phyloP scores from a whole-genome alignment of 139 green algal genomes.

The Nannochloris sp. region DNA sequence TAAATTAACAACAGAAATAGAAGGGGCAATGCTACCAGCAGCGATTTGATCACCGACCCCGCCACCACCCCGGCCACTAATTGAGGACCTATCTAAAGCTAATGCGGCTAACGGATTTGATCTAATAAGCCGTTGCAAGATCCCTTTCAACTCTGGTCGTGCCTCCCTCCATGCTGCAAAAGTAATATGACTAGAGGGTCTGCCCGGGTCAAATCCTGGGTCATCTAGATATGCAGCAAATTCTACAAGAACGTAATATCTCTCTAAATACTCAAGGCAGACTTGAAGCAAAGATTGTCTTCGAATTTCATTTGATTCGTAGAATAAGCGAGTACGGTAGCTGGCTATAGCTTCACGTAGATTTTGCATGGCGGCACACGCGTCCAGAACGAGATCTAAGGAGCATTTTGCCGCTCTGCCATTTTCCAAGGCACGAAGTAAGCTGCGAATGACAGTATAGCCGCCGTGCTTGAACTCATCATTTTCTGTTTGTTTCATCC shows the following conservation, averaged over 20 bases:
- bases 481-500: background rate
- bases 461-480: conserved; percentile 48
- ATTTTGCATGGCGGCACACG: conserved; percentile 77
- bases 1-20: background rate
- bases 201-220: conserved; percentile 45
- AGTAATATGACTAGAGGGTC: conserved; percentile 19
- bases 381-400: conserved; percentile 77
- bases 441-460: conserved; percentile 72
- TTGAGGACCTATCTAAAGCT: conserved; percentile 33
- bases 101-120: conserved; percentile 80
- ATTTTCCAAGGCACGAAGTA: conserved; percentile 64
- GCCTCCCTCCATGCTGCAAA: conserved; percentile 65
- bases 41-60: background rate
- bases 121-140: conserved; percentile 70
- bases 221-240: conserved; percentile 77
- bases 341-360: conserved; percentile 76
- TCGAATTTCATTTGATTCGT: conserved; percentile 71
- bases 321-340: conserved; percentile 72
- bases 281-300: conserved; percentile 60
- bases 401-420: conserved; percentile 58
- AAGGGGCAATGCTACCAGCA: background rate
- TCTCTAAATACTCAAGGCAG: conserved; percentile 79
- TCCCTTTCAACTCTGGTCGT: conserved; percentile 61
- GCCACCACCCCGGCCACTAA: no score
- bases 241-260: conserved; percentile 75